Evolutionary conservation across 202 grass and related monocot genomes (phyloP).

Genomic region (Setaria italica): DNA sequence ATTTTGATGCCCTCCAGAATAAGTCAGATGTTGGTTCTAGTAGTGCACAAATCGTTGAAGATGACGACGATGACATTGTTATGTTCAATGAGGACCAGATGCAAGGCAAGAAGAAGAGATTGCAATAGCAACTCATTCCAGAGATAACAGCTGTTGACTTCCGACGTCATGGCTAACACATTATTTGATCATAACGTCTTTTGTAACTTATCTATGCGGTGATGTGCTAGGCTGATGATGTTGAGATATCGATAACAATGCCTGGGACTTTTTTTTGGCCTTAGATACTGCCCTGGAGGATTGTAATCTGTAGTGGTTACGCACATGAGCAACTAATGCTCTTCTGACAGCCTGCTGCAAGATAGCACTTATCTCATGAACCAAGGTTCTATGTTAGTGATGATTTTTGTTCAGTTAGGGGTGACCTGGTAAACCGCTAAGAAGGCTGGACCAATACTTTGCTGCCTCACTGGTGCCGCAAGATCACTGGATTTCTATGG

Average conservation of each 20-base stretch:
- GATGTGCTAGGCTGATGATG: constrained; percentile 44
- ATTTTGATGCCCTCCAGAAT: constrained; percentile 45
- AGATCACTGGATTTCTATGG: background rate
- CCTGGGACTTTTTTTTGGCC: constrained; percentile 22
- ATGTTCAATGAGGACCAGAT: constrained; percentile 64
- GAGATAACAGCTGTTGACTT: constrained; percentile 47
- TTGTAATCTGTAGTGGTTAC: constrained; percentile 62
- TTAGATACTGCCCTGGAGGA: constrained; percentile 39
- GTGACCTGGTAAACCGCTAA: background rate
- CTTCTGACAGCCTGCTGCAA: constrained; percentile 41
- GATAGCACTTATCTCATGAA: constrained; percentile 25
- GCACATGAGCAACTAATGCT: constrained; percentile 36
- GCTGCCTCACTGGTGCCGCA: no score
- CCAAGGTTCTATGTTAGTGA: background rate
- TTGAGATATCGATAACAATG: constrained; percentile 32
- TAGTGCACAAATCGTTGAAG: constrained; percentile 68
- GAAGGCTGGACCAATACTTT: no score
- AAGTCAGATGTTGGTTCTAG: constrained; percentile 21
- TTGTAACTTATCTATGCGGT: constrained; percentile 41
- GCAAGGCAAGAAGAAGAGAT: constrained; percentile 72
- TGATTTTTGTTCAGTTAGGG: constrained; percentile 15
- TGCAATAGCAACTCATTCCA: constrained; percentile 56
- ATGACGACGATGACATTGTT: constrained; percentile 60
- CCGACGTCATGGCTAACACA: constrained; percentile 55
- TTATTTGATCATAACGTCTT: constrained; percentile 49